Conservation (phyloP, 306 rosid species). For the Calophaca sinica region DNA sequence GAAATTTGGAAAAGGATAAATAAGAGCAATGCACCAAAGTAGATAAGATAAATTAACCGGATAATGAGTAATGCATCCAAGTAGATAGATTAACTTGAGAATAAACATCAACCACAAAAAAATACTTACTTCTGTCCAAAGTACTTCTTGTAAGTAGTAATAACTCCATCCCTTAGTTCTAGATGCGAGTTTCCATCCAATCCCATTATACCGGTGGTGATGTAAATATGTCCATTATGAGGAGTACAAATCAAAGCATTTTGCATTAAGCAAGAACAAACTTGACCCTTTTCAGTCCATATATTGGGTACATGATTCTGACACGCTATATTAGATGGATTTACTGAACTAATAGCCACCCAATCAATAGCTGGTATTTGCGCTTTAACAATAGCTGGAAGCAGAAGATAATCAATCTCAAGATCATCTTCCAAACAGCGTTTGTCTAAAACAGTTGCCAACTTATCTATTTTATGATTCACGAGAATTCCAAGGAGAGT, state of each 20-base stretch:
- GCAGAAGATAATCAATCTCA: conserved; percentile 76
- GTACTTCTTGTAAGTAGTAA: conserved; percentile 66
- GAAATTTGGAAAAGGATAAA: conserved; percentile 41
- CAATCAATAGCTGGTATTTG: conserved; percentile 56
- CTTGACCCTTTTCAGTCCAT: conserved; percentile 55
- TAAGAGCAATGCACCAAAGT: neutral
- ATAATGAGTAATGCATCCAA: neutral
- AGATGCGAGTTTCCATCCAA: conserved; percentile 70
- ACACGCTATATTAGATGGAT: conserved; percentile 39
- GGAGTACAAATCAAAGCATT: conserved; percentile 76
- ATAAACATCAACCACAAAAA: conserved; percentile 29
- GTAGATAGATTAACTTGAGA: conserved; percentile 22
- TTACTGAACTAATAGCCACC: conserved; percentile 58
- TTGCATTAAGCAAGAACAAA: conserved; percentile 64
- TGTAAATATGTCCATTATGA: conserved; percentile 65
- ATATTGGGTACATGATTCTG: conserved; percentile 27
- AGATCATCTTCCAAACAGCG: conserved; percentile 48
- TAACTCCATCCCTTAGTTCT: conserved; percentile 49
- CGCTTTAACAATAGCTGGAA: conserved; percentile 56
- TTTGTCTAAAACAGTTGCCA: conserved; percentile 45
- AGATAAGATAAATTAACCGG: neutral
- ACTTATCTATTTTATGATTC: conserved; percentile 47
- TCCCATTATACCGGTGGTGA: conserved; percentile 52
- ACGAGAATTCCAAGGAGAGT: conserved; percentile 58
- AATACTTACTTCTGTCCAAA: conserved; percentile 54